Conservation (phyloP, 352 stramenopile species). For the Pythium dissimile region DNA sequence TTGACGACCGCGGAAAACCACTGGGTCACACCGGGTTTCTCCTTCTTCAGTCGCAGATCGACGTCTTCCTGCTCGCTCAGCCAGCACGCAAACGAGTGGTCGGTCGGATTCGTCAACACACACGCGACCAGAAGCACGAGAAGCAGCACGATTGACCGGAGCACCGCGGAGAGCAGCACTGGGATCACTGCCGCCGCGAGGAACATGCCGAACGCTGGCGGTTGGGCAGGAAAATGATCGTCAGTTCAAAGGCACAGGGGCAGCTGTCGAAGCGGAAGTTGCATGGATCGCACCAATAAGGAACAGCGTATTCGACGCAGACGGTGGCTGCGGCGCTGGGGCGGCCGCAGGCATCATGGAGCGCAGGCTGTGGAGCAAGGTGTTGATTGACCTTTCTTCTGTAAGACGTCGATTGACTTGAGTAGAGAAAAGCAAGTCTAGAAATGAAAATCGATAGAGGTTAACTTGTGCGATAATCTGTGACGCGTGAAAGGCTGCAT, state of each 20-base stretch:
- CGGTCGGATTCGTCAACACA: constrained; percentile 56
- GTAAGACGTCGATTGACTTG: too few relatives aligned
- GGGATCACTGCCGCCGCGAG: constrained; percentile 60
- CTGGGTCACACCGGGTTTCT: constrained; percentile 41
- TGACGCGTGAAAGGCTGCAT: constrained; percentile 11
- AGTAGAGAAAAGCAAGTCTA: neutral
- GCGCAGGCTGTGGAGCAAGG: too few relatives aligned
- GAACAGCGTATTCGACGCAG: constrained; percentile 62
- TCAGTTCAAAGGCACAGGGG: neutral
- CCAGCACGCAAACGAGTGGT: constrained; percentile 71
- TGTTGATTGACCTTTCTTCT: too few relatives aligned
- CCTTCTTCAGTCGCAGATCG: constrained; percentile 26
- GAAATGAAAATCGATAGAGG: neutral
- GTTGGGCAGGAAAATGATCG: neutral
- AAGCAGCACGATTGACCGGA: constrained; percentile 38
- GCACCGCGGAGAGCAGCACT: constrained; percentile 41
- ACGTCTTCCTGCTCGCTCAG: constrained; percentile 58
- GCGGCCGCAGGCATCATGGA: constrained; percentile 12
- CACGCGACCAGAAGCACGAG: constrained; percentile 23
- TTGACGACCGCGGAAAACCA: constrained; percentile 72
- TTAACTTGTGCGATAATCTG: constrained; percentile 6
- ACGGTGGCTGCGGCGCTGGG: constrained; percentile 20
- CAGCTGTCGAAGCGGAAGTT: neutral
- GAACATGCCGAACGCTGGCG: constrained; percentile 67
- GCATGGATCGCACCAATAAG: constrained; percentile 46